These are phyloP conservation scores for Trapa bicornis DNA, from an alignment of 345 rosid species.

Conservation along the genomic window DNA sequence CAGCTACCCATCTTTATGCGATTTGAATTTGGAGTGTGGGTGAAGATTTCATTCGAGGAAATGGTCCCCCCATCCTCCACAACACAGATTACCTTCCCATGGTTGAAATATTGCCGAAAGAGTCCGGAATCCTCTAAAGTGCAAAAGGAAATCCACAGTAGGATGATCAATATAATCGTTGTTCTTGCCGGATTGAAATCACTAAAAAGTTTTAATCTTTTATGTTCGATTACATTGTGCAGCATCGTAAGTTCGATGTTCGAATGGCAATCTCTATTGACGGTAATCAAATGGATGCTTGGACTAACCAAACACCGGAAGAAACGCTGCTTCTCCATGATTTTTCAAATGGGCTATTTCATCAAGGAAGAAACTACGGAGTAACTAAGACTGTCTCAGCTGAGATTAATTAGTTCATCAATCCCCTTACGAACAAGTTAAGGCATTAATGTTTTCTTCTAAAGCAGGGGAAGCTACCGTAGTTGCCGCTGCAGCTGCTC, in stretches of 20 bases:
- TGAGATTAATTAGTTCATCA: neutral
- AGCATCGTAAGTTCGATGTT: no score
- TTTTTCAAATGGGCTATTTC: neutral
- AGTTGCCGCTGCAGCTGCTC: slow-evolving; percentile 9
- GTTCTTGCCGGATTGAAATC: no score
- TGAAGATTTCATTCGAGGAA: neutral
- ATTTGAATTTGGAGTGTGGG: slow-evolving; percentile 13
- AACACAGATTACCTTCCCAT: neutral
- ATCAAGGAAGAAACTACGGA: no score
- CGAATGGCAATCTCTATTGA: no score
- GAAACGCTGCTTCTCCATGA: neutral
- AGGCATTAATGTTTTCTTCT: slow-evolving; percentile 41
- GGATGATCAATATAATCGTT: no score
- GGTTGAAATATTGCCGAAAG: no score
- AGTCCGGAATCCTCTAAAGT: no score
- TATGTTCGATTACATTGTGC: neutral
- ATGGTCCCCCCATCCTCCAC: no score
- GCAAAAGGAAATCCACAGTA: no score
- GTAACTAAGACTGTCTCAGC: no score
- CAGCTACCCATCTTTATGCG: slow-evolving; percentile 6
- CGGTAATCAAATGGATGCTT: no score
- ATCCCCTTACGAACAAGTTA: neutral
- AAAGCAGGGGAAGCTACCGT: slow-evolving; percentile 19
- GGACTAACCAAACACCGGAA: neutral
- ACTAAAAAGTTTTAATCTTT: no score